Conservation (phyloP, 306 rosid genomes). For the Prunus mume region DNA sequence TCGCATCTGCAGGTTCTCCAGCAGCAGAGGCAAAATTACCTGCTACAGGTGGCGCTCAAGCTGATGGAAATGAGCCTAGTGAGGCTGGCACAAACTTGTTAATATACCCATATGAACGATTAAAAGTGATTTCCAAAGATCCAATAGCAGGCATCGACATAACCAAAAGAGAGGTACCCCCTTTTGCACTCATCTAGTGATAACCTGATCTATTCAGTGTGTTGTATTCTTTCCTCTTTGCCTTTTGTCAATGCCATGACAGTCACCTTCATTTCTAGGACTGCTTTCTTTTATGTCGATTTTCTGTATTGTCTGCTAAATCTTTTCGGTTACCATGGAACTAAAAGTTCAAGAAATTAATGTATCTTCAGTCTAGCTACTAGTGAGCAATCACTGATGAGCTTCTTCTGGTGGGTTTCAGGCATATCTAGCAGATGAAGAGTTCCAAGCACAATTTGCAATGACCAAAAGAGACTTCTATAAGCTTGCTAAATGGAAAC, state of each 20-base stretch:
- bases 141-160: slow-evolving; percentile 62
- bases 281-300: not conserved
- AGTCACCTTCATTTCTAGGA: not conserved
- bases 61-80: slow-evolving; percentile 33
- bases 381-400: not conserved
- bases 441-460: slow-evolving; percentile 70
- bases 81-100: slow-evolving; percentile 26
- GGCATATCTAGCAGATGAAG: slow-evolving; percentile 81
- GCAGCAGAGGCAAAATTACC: slow-evolving; percentile 29
- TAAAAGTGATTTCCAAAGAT: slow-evolving; percentile 59
- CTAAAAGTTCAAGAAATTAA: not conserved
- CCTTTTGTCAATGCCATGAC: not conserved
- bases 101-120: slow-evolving; percentile 64
- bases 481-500: slow-evolving; percentile 94
- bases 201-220: not conserved
- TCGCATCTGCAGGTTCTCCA: slow-evolving; percentile 37
- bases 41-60: slow-evolving; percentile 25
- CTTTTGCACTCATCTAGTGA: slow-evolving; percentile 1
- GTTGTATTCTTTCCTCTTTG: too few relatives aligned
- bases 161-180: slow-evolving; percentile 77
- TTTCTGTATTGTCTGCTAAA: not conserved
- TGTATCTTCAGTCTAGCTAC: not conserved
- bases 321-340: not conserved
- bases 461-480: slow-evolving; percentile 60
- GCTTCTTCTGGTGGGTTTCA: slow-evolving; percentile 37